Base-by-base conservation (phyloP, 2,329 filamentous ascomycete genomes). In the Fusarium scirpi region DNA sequence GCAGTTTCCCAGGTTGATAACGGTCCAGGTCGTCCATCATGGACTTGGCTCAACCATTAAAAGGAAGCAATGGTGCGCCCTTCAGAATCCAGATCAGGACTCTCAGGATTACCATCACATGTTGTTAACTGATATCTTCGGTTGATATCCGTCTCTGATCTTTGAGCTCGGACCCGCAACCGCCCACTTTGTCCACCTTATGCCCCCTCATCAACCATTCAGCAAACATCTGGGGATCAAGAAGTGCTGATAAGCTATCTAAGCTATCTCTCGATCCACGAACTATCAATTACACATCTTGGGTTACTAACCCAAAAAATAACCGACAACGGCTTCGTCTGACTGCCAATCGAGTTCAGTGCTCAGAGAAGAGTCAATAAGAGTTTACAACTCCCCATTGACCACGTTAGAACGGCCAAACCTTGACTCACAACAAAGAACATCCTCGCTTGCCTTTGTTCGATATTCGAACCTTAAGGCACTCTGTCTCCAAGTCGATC, bases 231-330 rank as follows among this genome's bases (percentile, higher is more conserved):
- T 32, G 48, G 47, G 32, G 58, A 60, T 72, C 40, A 57, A 54
- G 38, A 57, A 57, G 45, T 49, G 40, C 70, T 74, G 74, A 76
- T 76, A 76, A 76, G 74, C 72, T 74, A 74, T 74, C 74, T 76
- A 76, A 75, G 73, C 73, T 74, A 74, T 74, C 74, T 76, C 44
- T 58, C 30, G 59, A 60, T 66, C 62, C 65, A 73, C 29, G 53
- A 66, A 51, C 59, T 72, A 67, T 72, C 70, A 69, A 51, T 57
- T 48, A 55, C 54, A 48, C 68, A 59, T 53, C 41, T 58, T 72
- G 62, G 47, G 59, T 65, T 57, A 62, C 58, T 72, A 70, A 60
- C 70, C 57, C 56, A 52, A 60, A 67, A 63, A 66, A 48, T 54
- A 70, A 70, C 66, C 70, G 66, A 72, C 58, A 61, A 63, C 72